Evolutionary conservation across 2,329 filamentous ascomycete species (phyloP), one percentile per base, ranked within the genome.

Genomic region (Cadophora malorum): DNA sequence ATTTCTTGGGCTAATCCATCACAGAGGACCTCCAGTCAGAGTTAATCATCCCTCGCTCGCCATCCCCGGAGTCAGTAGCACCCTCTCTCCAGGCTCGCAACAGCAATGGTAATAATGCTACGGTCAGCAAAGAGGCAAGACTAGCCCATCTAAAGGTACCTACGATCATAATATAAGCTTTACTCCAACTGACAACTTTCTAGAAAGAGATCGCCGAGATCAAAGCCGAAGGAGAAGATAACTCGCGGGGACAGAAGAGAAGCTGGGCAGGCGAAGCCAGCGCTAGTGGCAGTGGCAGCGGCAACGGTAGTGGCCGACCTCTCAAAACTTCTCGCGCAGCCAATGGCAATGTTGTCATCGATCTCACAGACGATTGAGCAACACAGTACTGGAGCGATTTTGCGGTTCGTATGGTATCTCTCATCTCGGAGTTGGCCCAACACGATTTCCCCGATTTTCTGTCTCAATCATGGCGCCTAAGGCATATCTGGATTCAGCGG

Each of bases 321-420:
- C 69, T 70, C 41, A 74, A 74, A 50, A 70, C 63, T 3, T 69
- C 64, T 21, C 67, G 67, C 8, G 49, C 33, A n/a, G 9, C 35
- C 8, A 41, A 58, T 31, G 68, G 67, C 31, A 63, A 5, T 12
- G 10, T 70, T 1, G 58, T 70, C n/a, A 67, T 74, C 28, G 73
- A 74, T 52, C 67, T 74, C 14, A 74, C 73, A 12, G 70, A 74
- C 28, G 73, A 73, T 21, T 74, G 47, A 71, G 16, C 12, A 8
- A 45, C 12, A 23, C 9, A 9, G 28, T 28, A 28, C 28, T 28
- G 28, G 28, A 28, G 28, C 28, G 28, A 28, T 28, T 28, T 28
- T 28, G 28, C 28, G 5, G 28, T 28, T 28, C 28, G 28, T 28
- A 28, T 28, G 28, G 28, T 28, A n/a, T 28, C 28, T 28, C 28